Conservation (phyloP, 2,329 filamentous ascomycete genomes). For the Clarireedia homoeocarpa region DNA sequence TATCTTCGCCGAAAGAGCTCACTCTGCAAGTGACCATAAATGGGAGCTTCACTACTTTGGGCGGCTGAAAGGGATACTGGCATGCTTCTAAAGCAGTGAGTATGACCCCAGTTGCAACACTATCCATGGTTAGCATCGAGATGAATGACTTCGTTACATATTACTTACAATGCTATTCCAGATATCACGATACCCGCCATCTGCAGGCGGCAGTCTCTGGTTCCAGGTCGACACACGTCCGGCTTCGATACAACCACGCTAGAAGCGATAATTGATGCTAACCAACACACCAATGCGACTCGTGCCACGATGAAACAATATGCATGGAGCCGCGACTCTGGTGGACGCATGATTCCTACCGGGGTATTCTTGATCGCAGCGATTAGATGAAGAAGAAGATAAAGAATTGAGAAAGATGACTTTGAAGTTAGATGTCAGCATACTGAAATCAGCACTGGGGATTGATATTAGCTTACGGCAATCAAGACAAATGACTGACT, state of each 20-base stretch:
- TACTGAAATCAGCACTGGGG: too few species aligned
- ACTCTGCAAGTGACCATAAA: slow-evolving; percentile 14
- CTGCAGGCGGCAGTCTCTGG: slow-evolving; percentile 13
- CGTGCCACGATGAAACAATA: slow-evolving; percentile 22
- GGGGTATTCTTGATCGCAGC: slow-evolving; percentile 17
- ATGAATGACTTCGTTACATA: not conserved
- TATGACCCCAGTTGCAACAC: slow-evolving; percentile 18
- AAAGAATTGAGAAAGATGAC: slow-evolving; percentile 17
- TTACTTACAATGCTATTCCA: slow-evolving; percentile 19
- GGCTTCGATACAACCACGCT: slow-evolving; percentile 16
- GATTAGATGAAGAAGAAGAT: slow-evolving; percentile 18
- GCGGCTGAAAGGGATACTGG: slow-evolving; percentile 21
- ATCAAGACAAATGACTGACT: slow-evolving; percentile 14
- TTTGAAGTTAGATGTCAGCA: slow-evolving; percentile 10
- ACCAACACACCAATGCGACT: slow-evolving; percentile 18
- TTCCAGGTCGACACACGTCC: slow-evolving; percentile 10
- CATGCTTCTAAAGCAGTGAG: slow-evolving; percentile 23
- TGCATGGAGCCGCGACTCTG: slow-evolving; percentile 17
- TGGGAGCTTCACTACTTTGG: slow-evolving; percentile 2
- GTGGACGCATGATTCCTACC: slow-evolving; percentile 16
- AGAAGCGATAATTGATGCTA: slow-evolving; percentile 15
- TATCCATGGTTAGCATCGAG: slow-evolving; percentile 1
- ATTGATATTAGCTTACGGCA: slow-evolving; percentile 15
- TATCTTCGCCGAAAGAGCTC: slow-evolving; percentile 16
- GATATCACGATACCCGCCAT: slow-evolving; percentile 17